These are phyloP conservation scores for Aspergillus transmontanensis DNA, from an alignment of 2,329 filamentous ascomycete species.

Conservation along the genomic window DNA sequence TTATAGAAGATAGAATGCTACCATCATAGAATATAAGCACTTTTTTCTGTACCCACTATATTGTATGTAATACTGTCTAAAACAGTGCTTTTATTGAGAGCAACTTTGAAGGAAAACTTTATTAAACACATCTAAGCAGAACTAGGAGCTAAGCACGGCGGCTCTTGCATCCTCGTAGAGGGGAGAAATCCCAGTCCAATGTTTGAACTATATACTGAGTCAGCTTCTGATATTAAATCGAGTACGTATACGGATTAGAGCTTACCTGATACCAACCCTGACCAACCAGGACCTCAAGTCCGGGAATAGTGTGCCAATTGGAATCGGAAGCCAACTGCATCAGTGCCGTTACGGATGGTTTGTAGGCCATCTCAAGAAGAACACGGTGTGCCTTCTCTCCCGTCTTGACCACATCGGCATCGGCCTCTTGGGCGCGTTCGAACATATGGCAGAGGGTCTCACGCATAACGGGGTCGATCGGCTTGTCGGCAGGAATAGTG, in stretches of 20 bases:
- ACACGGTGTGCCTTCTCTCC: constrained; percentile 55
- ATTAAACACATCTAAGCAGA: background rate
- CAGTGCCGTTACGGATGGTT: constrained; percentile 77
- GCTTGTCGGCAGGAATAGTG: constrained; percentile 85
- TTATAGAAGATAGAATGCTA: background rate
- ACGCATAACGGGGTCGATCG: constrained; percentile 72
- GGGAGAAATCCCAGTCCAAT: constrained; percentile 81
- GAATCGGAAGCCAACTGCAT: constrained; percentile 80
- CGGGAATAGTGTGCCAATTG: constrained; percentile 82
- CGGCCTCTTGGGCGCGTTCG: constrained; percentile 50
- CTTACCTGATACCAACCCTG: constrained; percentile 82
- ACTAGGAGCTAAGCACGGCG: constrained; percentile 14
- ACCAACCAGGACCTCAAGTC: constrained; percentile 83
- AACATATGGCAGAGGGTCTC: constrained; percentile 64
- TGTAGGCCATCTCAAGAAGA: constrained; percentile 95
- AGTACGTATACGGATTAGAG: constrained; percentile 15
- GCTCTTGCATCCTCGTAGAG: constrained; percentile 70
- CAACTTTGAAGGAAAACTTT: background rate
- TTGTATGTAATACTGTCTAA: background rate
- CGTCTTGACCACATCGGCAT: constrained; percentile 37
- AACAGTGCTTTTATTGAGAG: constrained; percentile 10
- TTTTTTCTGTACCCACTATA: background rate
- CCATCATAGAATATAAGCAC: background rate
- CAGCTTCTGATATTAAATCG: constrained; percentile 1
- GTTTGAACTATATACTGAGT: constrained; percentile 62